A percentile compares a stretch with the other conserved stretches of the same genome.
These are phyloP conservation scores for Torrubiellomyces zombiae DNA, from an alignment of 2,329 filamentous ascomycete species.

Conservation along the genomic window DNA sequence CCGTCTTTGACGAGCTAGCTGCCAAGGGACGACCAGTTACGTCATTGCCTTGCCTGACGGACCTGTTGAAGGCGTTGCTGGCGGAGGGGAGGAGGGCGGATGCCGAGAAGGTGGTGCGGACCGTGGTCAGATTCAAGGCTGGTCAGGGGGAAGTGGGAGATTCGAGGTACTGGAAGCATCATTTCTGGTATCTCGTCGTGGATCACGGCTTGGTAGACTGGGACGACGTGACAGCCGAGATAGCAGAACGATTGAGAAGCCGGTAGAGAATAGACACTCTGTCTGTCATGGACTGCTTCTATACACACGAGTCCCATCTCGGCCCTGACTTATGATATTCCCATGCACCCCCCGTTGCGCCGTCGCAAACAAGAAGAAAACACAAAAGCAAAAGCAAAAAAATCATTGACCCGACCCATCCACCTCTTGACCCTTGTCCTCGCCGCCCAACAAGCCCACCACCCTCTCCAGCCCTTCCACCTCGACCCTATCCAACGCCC, in stretches of 20 bases:
- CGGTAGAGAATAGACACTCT: too few relatives aligned
- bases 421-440: constrained; percentile 7
- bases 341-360: too few relatives aligned
- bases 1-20: constrained; percentile 28
- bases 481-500: constrained; percentile 31
- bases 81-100: constrained; percentile 8
- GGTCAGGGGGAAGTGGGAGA: constrained; percentile 5
- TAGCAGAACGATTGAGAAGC: too few relatives aligned
- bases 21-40: constrained; percentile 22
- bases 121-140: constrained; percentile 12
- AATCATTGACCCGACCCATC: too few relatives aligned
- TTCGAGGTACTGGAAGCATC: constrained; percentile 27
- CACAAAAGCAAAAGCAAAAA: too few relatives aligned
- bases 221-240: constrained; percentile 7
- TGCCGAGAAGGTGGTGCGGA: constrained; percentile 16
- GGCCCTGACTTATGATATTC: too few relatives aligned
- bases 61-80: constrained; percentile 21
- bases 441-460: constrained; percentile 24
- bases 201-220: constrained; percentile 20
- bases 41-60: constrained; percentile 24
- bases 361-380: too few relatives aligned
- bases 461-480: constrained; percentile 40
- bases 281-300: too few relatives aligned
- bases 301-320: too few relatives aligned
- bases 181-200: constrained; percentile 31